phyloP scores from a whole-genome alignment of 768 basidiomycete genomes.

The Bullera alba region DNA sequence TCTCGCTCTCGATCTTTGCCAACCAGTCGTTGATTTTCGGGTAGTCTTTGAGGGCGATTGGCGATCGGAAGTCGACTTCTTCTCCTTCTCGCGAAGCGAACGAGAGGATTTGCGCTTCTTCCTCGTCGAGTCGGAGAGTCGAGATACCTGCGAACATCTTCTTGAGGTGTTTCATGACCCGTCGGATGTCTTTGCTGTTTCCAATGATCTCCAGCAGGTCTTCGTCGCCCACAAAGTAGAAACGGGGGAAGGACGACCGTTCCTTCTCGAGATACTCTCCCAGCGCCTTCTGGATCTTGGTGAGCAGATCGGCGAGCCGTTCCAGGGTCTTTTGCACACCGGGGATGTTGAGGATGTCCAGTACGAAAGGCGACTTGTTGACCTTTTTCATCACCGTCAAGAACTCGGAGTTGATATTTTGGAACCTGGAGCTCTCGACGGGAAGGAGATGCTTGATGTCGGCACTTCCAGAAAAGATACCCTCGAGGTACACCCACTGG shows the following conservation, averaged over 20 bases:
- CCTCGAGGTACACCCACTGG: slow-evolving; percentile 99
- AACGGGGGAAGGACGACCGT: slow-evolving; percentile 94
- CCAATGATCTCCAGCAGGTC: slow-evolving; percentile 98
- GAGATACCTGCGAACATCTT: slow-evolving; percentile 99
- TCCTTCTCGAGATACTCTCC: slow-evolving; percentile 98
- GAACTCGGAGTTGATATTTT: slow-evolving; percentile 98
- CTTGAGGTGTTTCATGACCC: slow-evolving; percentile 98
- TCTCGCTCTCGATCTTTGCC: slow-evolving; percentile 80
- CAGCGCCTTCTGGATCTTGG: slow-evolving; percentile 98
- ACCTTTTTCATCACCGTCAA: slow-evolving; percentile 99
- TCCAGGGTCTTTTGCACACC: slow-evolving; percentile 96
- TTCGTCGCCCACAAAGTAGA: slow-evolving; percentile 99
- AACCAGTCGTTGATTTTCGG: slow-evolving; percentile 99
- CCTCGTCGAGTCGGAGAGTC: slow-evolving; percentile 67
- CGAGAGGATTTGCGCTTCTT: slow-evolving; percentile 76
- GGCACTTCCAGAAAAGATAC: slow-evolving; percentile 98
- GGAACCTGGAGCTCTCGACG: slow-evolving; percentile 93
- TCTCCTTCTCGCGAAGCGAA: slow-evolving; percentile 97
- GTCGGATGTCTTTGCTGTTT: slow-evolving; percentile 95
- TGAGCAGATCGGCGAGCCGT: slow-evolving; percentile 86
- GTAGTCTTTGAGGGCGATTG: slow-evolving; percentile 82
- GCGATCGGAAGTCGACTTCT: slow-evolving; percentile 73
- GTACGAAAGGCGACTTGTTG: slow-evolving; percentile 94
- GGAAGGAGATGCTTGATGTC: slow-evolving; percentile 99
- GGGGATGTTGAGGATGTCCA: slow-evolving; percentile 93